Conservation (phyloP, 371 early-diverging fungal genomes). For the Mortierella sp. region DNA sequence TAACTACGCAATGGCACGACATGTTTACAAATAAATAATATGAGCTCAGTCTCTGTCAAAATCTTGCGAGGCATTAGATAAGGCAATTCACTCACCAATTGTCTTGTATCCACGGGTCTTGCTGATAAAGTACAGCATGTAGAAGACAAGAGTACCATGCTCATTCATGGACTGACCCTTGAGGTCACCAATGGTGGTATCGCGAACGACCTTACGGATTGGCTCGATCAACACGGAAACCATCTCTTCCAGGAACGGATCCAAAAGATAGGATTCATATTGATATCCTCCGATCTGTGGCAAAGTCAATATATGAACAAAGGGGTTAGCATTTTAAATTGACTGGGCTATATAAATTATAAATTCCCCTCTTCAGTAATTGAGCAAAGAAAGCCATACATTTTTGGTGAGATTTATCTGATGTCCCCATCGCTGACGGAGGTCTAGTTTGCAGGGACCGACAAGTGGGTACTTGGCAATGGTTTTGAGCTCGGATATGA, state of each 20-base stretch:
- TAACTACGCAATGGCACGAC: slow-evolving; percentile 62
- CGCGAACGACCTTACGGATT: slow-evolving; percentile 65
- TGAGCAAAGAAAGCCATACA: neutral
- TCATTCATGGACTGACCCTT: slow-evolving; percentile 48
- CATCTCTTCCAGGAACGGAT: slow-evolving; percentile 83
- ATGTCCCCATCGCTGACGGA: slow-evolving; percentile 26
- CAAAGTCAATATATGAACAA: neutral
- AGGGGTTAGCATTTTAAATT: neutral
- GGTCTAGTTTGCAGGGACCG: slow-evolving; percentile 28
- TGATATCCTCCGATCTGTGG: slow-evolving; percentile 81
- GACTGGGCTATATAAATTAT: neutral
- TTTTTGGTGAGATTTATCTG: slow-evolving; percentile 12
- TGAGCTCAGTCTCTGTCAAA: neutral
- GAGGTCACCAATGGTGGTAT: slow-evolving; percentile 45
- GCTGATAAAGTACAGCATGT: slow-evolving; percentile 74
- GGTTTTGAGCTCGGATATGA: slow-evolving; percentile 28
- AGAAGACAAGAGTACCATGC: slow-evolving; percentile 58
- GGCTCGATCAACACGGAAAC: slow-evolving; percentile 73
- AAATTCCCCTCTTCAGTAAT: neutral
- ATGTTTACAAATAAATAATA: neutral
- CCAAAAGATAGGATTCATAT: slow-evolving; percentile 91
- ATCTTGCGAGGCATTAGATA: neutral
- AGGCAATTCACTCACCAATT: slow-evolving; percentile 62
- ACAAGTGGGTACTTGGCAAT: slow-evolving; percentile 23
- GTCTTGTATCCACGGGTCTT: slow-evolving; percentile 95